A percentile compares a stretch with the other conserved stretches of the same genome.
These are phyloP conservation scores for Dictyostelium firmibasis DNA, from an alignment of 78 protist species.

Conservation along the genomic window DNA sequence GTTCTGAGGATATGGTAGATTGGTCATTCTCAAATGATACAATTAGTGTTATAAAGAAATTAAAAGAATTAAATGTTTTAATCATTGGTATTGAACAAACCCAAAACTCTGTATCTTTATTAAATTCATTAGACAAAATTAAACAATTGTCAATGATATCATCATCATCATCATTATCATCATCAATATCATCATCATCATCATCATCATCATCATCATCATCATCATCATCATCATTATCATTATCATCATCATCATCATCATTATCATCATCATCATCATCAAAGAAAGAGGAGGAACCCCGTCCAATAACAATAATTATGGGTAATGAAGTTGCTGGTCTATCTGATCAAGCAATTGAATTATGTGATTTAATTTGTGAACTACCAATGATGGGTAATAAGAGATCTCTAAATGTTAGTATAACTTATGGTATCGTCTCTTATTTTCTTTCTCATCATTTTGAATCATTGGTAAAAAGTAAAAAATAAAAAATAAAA, in stretches of 20 bases:
- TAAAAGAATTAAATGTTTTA: constrained; percentile 10
- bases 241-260: too few relatives aligned
- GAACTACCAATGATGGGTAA: constrained; percentile 66
- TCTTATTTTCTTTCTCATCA: constrained; percentile 39
- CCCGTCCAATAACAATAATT: constrained; percentile 5
- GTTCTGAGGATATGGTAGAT: constrained; percentile 19
- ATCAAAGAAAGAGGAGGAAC: neutral
- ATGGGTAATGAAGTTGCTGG: constrained; percentile 74
- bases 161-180: neutral
- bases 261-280: neutral
- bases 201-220: too few relatives aligned
- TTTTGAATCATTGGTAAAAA: neutral
- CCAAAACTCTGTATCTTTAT: neutral
- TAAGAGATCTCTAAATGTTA: constrained; percentile 16
- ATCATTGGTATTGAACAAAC: constrained; percentile 62
- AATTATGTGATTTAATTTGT: constrained; percentile 49
- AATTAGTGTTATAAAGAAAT: neutral
- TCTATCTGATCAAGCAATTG: neutral
- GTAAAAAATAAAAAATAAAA: neutral
- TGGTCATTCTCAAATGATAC: constrained; percentile 17
- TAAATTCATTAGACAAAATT: neutral
- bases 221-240: too few relatives aligned
- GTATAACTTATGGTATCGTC: constrained; percentile 49
- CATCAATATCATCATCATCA: too few relatives aligned
- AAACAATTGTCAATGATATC: neutral